Evolutionary conservation across 257 asterid species (phyloP), one percentile per base, ranked within the genome.

Genomic region (Henckelia pumila): DNA sequence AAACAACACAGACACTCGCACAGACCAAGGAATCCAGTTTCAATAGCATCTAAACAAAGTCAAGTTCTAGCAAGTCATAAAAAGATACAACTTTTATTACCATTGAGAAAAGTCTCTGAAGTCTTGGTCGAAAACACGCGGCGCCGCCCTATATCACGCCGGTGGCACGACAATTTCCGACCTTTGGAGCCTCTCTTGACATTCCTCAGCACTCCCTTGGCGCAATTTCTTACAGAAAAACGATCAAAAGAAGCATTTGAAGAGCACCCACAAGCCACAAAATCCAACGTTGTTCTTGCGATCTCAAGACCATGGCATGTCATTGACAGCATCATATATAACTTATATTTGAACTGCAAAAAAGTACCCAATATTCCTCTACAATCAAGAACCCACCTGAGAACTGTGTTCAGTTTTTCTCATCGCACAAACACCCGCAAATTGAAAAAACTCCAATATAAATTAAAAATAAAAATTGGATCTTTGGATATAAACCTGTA

Each of bases 291-390:
- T 53, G 77, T 79, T 77, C 95, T 80, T 29, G 81, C 88, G 65
- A 88, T 74, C 72, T 86, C 91, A 63, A 91, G 84, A 78, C 79
- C 86, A 70, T 78, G 86, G 76, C 86, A 84, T 73, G 86, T 73
- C 82, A 86, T 80, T 29, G 96, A 86, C 90, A 78, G 86, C 97
- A 90, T 90, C 73, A 60, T 87, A 60, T 87, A 32, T 32, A 20
- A 57, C 33, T 9, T 8, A 64, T 8, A n/a, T 16, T 50, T 11
- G 8, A 63, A 57, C 29, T 28, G 49, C 29, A 21, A 55, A 64
- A 69, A 71, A 30, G 40, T 44, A 73, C 62, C 83, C 32, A 26
- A 55, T 49, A 59, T 37, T 56, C 32, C 60, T 19, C 59, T 23
- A 17, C 66, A 83, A 61, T 44, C 74, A 78, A 77, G 68, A 84